phyloP scores from a whole-genome alignment of 2,329 filamentous ascomycete genomes.

The Colletotrichum graminicola region DNA sequence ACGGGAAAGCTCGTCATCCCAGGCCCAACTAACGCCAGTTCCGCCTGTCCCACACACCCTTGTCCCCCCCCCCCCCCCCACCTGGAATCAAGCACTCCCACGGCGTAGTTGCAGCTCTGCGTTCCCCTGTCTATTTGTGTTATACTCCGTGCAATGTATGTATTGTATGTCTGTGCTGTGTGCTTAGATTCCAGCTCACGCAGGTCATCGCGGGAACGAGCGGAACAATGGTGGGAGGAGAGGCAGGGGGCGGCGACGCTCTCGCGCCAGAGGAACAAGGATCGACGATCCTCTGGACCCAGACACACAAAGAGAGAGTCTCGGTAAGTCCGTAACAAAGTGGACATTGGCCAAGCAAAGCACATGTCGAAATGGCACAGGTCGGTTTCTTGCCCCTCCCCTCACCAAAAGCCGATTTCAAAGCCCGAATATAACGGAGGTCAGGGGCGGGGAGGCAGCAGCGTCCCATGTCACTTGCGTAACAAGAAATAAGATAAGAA shows the following conservation, averaged over 20 bases:
- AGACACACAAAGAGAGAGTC: neutral
- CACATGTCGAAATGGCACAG: slow-evolving; percentile 9
- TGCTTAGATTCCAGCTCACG: neutral
- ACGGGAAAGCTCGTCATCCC: slow-evolving; percentile 16
- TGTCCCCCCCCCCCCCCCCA: no score
- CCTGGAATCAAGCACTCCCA: neutral
- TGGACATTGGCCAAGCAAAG: neutral
- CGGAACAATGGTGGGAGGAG: neutral
- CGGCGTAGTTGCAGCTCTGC: neutral
- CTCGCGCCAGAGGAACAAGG: neutral
- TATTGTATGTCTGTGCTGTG: neutral
- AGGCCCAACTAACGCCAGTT: slow-evolving; percentile 17
- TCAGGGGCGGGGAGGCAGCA: neutral
- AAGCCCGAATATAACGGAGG: neutral
- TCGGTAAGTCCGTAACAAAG: neutral
- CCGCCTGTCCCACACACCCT: neutral
- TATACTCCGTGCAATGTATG: no score
- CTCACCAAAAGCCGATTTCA: neutral
- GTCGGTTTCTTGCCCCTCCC: neutral
- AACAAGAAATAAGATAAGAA: no score
- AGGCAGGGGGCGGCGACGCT: neutral
- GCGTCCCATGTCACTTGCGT: slow-evolving; percentile 1
- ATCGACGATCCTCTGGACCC: neutral
- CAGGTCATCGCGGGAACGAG: neutral
- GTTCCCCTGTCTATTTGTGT: neutral